These are phyloP conservation scores for Aspergillus neoniger DNA, from an alignment of 2,329 filamentous ascomycete genomes.

Conservation along the genomic window DNA sequence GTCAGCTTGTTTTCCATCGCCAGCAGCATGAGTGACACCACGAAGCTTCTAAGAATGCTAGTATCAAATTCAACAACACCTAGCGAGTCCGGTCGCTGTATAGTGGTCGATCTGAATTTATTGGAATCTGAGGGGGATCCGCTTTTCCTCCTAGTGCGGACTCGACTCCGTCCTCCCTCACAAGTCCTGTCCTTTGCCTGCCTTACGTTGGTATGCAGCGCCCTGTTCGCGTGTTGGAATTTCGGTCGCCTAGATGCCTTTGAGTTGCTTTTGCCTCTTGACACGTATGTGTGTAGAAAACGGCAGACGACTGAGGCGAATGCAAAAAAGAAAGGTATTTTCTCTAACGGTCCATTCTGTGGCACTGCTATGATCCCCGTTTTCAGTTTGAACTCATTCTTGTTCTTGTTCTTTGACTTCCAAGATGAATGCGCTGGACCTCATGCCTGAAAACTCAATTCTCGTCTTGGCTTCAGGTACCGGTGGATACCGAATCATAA, in stretches of 20 bases:
- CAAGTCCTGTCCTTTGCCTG: not conserved
- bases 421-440: not conserved
- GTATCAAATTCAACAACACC: not conserved
- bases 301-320: not conserved
- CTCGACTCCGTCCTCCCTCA: not conserved
- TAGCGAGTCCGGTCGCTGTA: slow-evolving; percentile 5
- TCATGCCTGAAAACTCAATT: slow-evolving; percentile 12
- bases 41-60: slow-evolving; percentile 11
- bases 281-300: not conserved
- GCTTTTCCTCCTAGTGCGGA: slow-evolving; percentile 19
- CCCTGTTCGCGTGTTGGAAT: slow-evolving; percentile 6
- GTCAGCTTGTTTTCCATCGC: not conserved
- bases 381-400: slow-evolving; percentile 1
- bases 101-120: slow-evolving; percentile 31
- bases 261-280: not conserved
- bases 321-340: not conserved
- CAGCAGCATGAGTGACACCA: not conserved
- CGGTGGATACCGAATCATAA: slow-evolving; percentile 10
- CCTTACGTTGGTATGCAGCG: slow-evolving; percentile 11
- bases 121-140: slow-evolving; percentile 27
- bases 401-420: not conserved
- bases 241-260: slow-evolving; percentile 1
- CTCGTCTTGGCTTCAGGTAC: slow-evolving; percentile 18
- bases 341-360: not conserved
- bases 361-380: not conserved